These are phyloP conservation scores for Globisporangium emineosum DNA, from an alignment of 352 stramenopile species.

Conservation along the genomic window DNA sequence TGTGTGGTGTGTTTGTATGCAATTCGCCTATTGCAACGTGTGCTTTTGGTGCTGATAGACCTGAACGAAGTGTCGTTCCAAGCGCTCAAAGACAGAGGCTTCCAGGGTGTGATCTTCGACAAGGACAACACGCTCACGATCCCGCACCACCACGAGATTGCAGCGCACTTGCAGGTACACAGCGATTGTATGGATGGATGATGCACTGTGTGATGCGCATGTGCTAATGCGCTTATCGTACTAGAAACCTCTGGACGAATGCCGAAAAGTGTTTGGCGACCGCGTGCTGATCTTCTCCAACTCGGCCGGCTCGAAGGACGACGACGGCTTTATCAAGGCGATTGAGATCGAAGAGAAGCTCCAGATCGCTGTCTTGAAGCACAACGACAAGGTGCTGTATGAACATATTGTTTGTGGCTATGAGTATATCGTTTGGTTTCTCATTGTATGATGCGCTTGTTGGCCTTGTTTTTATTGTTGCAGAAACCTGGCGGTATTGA, in stretches of 20 bases:
- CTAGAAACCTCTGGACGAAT: slow-evolving; percentile 63
- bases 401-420: too few species aligned
- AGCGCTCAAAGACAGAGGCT: slow-evolving; percentile 71
- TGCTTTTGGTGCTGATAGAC: slow-evolving; percentile 33
- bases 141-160: slow-evolving; percentile 85
- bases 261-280: slow-evolving; percentile 88
- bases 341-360: slow-evolving; percentile 77
- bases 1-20: not conserved
- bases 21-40: not conserved
- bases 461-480: not conserved
- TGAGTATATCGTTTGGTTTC: not conserved
- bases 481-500: slow-evolving; percentile 91
- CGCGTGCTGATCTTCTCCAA: slow-evolving; percentile 95
- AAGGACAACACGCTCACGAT: slow-evolving; percentile 97
- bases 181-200: not conserved
- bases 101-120: slow-evolving; percentile 95
- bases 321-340: slow-evolving; percentile 80
- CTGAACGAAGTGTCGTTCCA: slow-evolving; percentile 84
- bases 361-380: slow-evolving; percentile 85
- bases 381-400: slow-evolving; percentile 89
- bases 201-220: not conserved
- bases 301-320: slow-evolving; percentile 92
- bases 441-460: not conserved
- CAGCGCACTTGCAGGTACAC: slow-evolving; percentile 53
- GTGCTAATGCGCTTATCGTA: slow-evolving; percentile 3